These are phyloP conservation scores for Haematococcus lacustris DNA, from an alignment of 139 green algal genomes.

Conservation along the genomic window DNA sequence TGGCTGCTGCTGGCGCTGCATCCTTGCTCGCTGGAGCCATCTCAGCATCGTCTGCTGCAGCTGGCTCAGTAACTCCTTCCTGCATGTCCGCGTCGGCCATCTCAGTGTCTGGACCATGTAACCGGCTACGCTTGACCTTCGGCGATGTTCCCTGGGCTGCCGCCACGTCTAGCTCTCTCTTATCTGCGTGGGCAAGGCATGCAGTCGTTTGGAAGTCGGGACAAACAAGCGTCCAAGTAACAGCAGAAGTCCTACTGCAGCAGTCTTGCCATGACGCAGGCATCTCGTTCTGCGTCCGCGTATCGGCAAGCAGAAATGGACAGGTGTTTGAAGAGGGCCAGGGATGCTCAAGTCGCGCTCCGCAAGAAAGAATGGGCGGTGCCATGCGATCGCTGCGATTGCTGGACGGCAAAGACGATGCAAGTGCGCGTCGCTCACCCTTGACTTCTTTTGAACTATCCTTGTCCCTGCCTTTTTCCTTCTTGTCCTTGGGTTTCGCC, in stretches of 20 bases:
- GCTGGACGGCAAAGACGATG: neutral
- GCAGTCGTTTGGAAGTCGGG: neutral
- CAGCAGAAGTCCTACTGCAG: neutral
- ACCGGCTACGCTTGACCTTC: no score
- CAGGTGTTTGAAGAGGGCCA: no score
- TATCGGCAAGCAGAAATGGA: no score
- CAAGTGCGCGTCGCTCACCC: neutral
- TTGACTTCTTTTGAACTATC: neutral
- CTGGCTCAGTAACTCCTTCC: neutral
- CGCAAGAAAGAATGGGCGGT: no score
- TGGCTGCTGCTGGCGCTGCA: neutral
- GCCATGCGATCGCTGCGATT: neutral
- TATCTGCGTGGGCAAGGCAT: neutral
- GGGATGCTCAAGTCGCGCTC: neutral
- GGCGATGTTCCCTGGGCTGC: no score
- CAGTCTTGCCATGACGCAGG: no score
- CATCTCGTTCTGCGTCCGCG: no score
- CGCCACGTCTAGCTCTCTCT: neutral
- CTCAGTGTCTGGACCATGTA: neutral
- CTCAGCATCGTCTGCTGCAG: neutral
- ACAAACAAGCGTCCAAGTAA: neutral
- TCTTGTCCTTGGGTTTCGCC: conserved; percentile 19
- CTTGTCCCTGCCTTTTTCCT: neutral
- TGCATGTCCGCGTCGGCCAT: neutral
- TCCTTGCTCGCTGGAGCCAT: neutral